phyloP scores from a whole-genome alignment of 2,329 filamentous ascomycete species.

The Thyridium curvatum region DNA sequence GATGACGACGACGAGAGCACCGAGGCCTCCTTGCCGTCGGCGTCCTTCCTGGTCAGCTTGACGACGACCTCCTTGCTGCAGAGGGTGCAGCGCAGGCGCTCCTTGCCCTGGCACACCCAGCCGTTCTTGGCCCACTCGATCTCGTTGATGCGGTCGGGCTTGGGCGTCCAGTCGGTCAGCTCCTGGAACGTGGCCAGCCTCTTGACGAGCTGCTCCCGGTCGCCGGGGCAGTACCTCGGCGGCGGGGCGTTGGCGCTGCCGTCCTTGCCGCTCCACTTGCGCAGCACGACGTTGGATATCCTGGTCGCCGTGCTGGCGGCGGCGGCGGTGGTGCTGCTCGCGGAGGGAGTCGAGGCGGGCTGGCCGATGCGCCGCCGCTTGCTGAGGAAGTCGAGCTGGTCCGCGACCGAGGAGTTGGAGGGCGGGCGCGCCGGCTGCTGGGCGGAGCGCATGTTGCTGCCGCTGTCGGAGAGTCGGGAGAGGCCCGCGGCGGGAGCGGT shows the following conservation, averaged over 20 bases:
- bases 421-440: constrained; percentile 13
- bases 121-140: constrained; percentile 92
- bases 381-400: constrained; percentile 34
- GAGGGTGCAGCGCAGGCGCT: constrained; percentile 78
- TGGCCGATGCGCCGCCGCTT: constrained; percentile 48
- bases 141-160: constrained; percentile 79
- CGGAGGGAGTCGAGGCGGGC: constrained; percentile 30
- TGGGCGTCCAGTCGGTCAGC: constrained; percentile 88
- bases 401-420: constrained; percentile 13
- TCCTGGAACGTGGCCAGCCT: constrained; percentile 84
- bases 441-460: constrained; percentile 11
- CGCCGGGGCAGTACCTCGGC: constrained; percentile 79
- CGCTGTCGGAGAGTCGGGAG: neutral
- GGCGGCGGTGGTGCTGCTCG: constrained; percentile 6
- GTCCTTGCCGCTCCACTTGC: constrained; percentile 27
- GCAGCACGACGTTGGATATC: constrained; percentile 33
- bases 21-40: constrained; percentile 47
- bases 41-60: constrained; percentile 59
- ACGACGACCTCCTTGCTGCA: constrained; percentile 83
- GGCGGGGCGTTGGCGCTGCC: constrained; percentile 19
- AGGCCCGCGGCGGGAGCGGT: too few relatives aligned
- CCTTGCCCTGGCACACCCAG: constrained; percentile 79
- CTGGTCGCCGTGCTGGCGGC: constrained; percentile 12
- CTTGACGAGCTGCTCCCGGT: constrained; percentile 74
- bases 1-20: constrained; percentile 47